Conservation (phyloP, 345 rosid genomes). For the Hypericum androsaemum region DNA sequence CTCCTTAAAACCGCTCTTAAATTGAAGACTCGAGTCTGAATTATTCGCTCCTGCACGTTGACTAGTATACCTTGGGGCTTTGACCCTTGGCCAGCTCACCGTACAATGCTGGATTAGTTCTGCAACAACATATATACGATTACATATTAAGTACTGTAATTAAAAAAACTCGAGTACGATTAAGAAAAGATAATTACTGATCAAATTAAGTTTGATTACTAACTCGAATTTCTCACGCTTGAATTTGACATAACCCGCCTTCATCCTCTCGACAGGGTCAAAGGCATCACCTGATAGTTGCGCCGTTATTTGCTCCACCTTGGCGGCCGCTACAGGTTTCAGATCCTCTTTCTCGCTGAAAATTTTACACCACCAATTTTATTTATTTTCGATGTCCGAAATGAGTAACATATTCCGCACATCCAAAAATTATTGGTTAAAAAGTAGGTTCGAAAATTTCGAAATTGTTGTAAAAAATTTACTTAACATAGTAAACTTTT, state of each 20-base stretch:
- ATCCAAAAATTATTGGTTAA: too few species aligned
- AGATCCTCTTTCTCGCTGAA: constrained; percentile 60
- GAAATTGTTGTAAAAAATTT: too few species aligned
- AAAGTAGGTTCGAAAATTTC: too few species aligned
- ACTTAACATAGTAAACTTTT: too few species aligned
- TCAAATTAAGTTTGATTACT: not conserved
- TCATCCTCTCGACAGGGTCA: constrained; percentile 48
- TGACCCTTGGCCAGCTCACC: constrained; percentile 80
- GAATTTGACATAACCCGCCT: constrained; percentile 69
- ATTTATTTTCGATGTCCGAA: too few species aligned
- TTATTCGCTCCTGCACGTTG: too few species aligned
- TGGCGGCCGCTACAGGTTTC: constrained; percentile 64
- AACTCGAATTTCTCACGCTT: constrained; percentile 90
- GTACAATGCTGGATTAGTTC: constrained; percentile 60
- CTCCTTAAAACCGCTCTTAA: too few species aligned
- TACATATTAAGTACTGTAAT: not conserved
- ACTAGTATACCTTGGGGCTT: constrained; percentile 53
- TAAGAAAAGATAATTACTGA: not conserved
- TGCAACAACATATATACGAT: constrained; percentile 12
- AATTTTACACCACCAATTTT: too few species aligned
- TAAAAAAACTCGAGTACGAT: not conserved
- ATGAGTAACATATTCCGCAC: too few species aligned
- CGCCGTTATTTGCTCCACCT: constrained; percentile 62
- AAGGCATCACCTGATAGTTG: constrained; percentile 38
- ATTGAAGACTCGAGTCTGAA: not conserved